These are phyloP conservation scores for Rhododendron ferrugineum DNA, from an alignment of 148 eudicot genomes.

Conservation along the genomic window DNA sequence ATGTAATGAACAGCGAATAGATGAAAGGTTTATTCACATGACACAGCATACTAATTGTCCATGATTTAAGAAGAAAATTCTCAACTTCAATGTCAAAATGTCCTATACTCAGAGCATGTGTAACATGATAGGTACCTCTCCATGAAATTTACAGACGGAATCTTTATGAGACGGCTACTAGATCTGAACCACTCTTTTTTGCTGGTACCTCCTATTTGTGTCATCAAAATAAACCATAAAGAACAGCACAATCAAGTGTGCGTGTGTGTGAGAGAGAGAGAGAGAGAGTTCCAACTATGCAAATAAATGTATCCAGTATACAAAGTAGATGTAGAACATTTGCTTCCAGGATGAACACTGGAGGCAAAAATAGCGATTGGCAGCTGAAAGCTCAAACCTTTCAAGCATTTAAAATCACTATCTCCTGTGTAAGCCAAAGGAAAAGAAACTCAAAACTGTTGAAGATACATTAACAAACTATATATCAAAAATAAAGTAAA, in stretches of 20 bases:
- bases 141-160: background rate
- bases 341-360: conserved; percentile 4
- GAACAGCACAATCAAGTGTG: background rate
- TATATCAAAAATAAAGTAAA: background rate
- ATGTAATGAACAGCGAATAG: too few species aligned
- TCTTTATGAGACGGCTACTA: background rate
- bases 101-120: background rate
- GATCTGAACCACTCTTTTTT: background rate
- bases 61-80: background rate
- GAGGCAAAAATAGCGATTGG: background rate
- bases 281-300: conserved; percentile 3
- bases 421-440: conserved; percentile 2
- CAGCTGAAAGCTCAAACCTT: conserved; percentile 6
- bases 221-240: background rate
- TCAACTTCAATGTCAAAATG: background rate
- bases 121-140: background rate
- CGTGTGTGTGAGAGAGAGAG: background rate
- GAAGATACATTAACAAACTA: background rate
- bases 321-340: conserved; percentile 7
- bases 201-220: background rate
- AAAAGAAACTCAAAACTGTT: conserved; percentile 10
- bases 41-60: background rate
- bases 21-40: too few species aligned
- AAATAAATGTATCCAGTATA: conserved; percentile 19
- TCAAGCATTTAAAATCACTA: background rate